Base-by-base conservation (phyloP, 2,329 filamentous ascomycete genomes). In the Fusarium sp. region DNA sequence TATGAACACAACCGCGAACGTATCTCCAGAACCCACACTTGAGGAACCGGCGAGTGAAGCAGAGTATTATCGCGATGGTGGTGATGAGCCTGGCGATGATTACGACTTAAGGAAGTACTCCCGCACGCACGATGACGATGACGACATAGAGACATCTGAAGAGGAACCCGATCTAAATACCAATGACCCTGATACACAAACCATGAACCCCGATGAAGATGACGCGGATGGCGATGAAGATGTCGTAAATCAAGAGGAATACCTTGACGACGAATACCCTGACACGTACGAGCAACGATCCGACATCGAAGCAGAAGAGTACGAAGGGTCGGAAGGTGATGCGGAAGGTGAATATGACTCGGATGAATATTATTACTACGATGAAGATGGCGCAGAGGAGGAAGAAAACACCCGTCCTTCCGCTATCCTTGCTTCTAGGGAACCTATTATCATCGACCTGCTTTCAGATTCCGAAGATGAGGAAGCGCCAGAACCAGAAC, bases 381-480 rank as follows among this genome's bases (percentile, higher is more conserved):
- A 67, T n/a, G 75, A 76, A n/a, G 62, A 74, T 19, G 75, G 63
- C 2, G 72, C 75, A 5, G 72, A 72, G 5, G 72, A 71, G 13
- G 75, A 71, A n/a, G 67, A 72, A 33, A 65, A 75, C n/a, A 49
- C 49, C 50, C 65, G 32, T 23, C 54, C 69, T 65, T 46, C 47
- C 32, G 35, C 50, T 42, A 69, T 75, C 9, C 38, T 75, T 16
- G 68, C 67, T 15, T 67, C 80, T 3, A 78, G 77, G 12, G 78
- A 80, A 12, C 84, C 85, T 3, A 81, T 87, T 8, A 81, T 87
- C 23, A 88, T 88, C 65, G 83, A 82, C 60, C 74, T 88, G 15
- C 78, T 87, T 7, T 86, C 86, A 1, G 85, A 87, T 64, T 85
- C 83, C 5, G 85, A 86, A 50, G 83, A 85, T 58, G 82, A 86